These are phyloP conservation scores for Carex littledalei DNA, from an alignment of 176 grass and related monocot species.

Conservation along the genomic window DNA sequence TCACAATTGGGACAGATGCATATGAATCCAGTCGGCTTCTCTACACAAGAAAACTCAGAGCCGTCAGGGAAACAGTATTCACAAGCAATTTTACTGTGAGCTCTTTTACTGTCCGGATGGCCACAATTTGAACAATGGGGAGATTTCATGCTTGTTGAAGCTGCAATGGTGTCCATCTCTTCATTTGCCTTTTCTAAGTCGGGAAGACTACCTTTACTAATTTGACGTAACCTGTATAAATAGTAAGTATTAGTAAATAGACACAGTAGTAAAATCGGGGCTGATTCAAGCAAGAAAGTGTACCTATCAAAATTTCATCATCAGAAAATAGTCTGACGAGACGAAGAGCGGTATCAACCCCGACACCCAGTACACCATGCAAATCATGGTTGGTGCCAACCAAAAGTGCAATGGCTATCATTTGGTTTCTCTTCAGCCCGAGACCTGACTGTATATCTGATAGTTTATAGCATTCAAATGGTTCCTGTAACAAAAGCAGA, in stretches of 20 bases:
- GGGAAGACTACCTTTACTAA: constrained; percentile 52
- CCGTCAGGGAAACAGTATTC: constrained; percentile 59
- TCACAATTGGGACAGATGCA: constrained; percentile 70
- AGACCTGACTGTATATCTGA: constrained; percentile 77
- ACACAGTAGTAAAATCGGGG: constrained; percentile 12
- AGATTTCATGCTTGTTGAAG: constrained; percentile 36
- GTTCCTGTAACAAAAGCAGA: constrained; percentile 50
- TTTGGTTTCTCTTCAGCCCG: constrained; percentile 85
- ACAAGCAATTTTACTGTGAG: constrained; percentile 61
- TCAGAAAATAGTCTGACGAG: constrained; percentile 64
- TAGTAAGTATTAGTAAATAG: constrained; percentile 12
- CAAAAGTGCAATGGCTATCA: constrained; percentile 86
- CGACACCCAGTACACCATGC: constrained; percentile 71
- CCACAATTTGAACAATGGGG: constrained; percentile 76
- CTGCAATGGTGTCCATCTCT: constrained; percentile 38
- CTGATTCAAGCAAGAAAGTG: background rate
- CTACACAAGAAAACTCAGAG: constrained; percentile 39
- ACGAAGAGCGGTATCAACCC: constrained; percentile 68
- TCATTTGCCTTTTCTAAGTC: constrained; percentile 34
- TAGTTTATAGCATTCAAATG: constrained; percentile 92
- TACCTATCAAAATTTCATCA: constrained; percentile 75
- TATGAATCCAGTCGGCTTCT: constrained; percentile 66
- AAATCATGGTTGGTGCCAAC: constrained; percentile 78
- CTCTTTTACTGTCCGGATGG: constrained; percentile 81
- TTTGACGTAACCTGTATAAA: constrained; percentile 53